A percentile compares a stretch with the other conserved stretches of the same genome.
Conservation (phyloP, 148 eudicot genomes). For the Chenopodium formosanum region DNA sequence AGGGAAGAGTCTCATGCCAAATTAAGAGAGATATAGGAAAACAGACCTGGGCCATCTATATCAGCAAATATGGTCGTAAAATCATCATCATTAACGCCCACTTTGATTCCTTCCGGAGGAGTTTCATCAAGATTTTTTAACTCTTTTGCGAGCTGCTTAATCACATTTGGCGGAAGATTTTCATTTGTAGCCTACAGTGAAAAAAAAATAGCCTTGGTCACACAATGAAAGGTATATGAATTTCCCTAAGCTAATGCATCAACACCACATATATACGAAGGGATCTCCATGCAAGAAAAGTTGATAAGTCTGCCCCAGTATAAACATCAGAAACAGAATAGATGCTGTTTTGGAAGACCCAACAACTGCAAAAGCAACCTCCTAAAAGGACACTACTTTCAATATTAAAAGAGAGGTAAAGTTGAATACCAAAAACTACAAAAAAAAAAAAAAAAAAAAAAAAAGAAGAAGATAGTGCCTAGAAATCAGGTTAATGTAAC, state of each 20-base stretch:
- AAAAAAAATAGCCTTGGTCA: neutral
- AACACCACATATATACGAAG: too few species aligned
- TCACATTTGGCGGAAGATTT: conserved; percentile 95
- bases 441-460: too few species aligned
- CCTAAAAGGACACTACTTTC: too few species aligned
- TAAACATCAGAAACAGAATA: neutral
- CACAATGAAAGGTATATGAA: neutral
- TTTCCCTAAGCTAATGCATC: neutral
- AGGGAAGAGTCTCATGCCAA: neutral
- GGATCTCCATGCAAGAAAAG: neutral
- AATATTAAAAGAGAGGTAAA: neutral
- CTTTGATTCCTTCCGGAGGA: conserved; percentile 98
- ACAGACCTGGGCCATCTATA: conserved; percentile 91
- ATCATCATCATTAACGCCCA: conserved; percentile 89
- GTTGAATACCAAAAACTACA: neutral
- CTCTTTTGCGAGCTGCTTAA: conserved; percentile 91
- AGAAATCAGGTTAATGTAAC: neutral
- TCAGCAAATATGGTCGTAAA: conserved; percentile 89
- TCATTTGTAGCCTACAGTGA: conserved; percentile 84
- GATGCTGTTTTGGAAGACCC: neutral
- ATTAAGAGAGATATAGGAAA: neutral
- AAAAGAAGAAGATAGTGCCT: neutral
- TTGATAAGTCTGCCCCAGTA: neutral
- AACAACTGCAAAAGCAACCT: neutral
- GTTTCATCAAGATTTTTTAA: conserved; percentile 95